Percentiles rank a stretch among this genome's conserved stretches.
Evolutionary conservation across 2,329 filamentous ascomycete genomes (phyloP).

Genomic region (Clonostachys byssicola): DNA sequence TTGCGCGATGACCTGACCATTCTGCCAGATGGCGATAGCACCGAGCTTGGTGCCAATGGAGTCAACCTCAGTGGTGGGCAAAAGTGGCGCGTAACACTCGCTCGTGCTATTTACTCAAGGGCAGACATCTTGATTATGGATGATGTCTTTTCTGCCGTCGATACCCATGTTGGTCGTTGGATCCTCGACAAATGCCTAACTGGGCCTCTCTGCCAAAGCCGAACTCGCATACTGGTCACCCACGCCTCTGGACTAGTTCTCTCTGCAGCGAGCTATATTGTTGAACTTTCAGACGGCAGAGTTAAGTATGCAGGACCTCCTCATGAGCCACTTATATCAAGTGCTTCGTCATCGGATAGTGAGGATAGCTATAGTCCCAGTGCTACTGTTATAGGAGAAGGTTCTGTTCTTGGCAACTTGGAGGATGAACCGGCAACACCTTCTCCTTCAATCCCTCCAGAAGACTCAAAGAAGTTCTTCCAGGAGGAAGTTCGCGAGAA

Average conservation of each 20-base stretch:
- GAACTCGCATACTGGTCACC: slow-evolving; percentile 76
- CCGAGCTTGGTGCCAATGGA: slow-evolving; percentile 80
- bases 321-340: slow-evolving; percentile 1
- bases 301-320: slow-evolving; percentile 54
- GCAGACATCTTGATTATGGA: slow-evolving; percentile 75
- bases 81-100: slow-evolving; percentile 77
- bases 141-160: slow-evolving; percentile 80
- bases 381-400: slow-evolving; percentile 16
- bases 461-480: slow-evolving; percentile 63
- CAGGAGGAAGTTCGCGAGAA: slow-evolving; percentile 69
- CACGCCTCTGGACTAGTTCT: slow-evolving; percentile 73
- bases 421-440: slow-evolving; percentile 89
- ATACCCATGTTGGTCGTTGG: slow-evolving; percentile 78
- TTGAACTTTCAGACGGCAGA: slow-evolving; percentile 66
- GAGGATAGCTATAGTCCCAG: slow-evolving; percentile 50
- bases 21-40: slow-evolving; percentile 71
- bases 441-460: slow-evolving; percentile 29
- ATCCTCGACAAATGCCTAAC: slow-evolving; percentile 74
- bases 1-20: slow-evolving; percentile 73
- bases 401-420: slow-evolving; percentile 94
- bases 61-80: slow-evolving; percentile 83
- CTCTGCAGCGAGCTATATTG: slow-evolving; percentile 67
- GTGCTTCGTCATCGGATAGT: slow-evolving; percentile 48
- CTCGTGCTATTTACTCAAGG: slow-evolving; percentile 74
- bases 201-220: slow-evolving; percentile 62